A percentile compares a stretch with the other conserved stretches of the same genome.
Conservation (phyloP, 2,329 filamentous ascomycete genomes). For the Fusarium floridanum region DNA sequence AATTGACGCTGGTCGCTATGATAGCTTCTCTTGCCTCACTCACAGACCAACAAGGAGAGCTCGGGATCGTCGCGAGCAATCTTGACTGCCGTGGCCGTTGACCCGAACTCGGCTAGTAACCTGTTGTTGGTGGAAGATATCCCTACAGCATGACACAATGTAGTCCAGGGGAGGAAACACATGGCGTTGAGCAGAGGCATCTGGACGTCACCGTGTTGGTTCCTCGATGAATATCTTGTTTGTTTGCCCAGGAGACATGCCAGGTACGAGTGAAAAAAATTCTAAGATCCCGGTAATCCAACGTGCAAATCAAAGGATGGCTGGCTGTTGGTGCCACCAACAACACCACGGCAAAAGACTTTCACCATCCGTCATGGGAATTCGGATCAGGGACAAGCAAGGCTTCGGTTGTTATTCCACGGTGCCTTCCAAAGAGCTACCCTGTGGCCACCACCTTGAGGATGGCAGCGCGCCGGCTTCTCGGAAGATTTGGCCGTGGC, state of each 20-base stretch:
- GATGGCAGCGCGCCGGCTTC: constrained; percentile 3
- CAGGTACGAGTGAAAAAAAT: neutral
- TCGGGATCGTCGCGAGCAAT: constrained; percentile 1
- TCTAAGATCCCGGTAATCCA: neutral
- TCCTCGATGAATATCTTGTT: constrained; percentile 18
- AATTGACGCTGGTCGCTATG: constrained; percentile 1
- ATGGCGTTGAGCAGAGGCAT: constrained; percentile 17
- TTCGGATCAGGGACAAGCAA: neutral
- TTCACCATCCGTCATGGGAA: constrained; percentile 21
- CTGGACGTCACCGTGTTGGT: constrained; percentile 9
- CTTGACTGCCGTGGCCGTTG: constrained; percentile 17
- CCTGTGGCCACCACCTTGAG: constrained; percentile 18
- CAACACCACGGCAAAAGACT: constrained; percentile 21
- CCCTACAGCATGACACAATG: constrained; percentile 19
- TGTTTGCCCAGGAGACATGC: constrained; percentile 18
- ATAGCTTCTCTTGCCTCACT: neutral
- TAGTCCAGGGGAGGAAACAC: constrained; percentile 10
- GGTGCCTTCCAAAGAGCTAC: constrained; percentile 4
- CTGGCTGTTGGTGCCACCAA: constrained; percentile 11
- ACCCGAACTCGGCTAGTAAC: constrained; percentile 7
- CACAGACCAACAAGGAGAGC: constrained; percentile 8
- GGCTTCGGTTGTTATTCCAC: neutral
- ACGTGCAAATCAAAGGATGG: neutral
- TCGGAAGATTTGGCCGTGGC: neutral
- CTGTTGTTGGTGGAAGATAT: constrained; percentile 14